Evolutionary conservation across 164 flowering plant genomes (phyloP).

Genomic region (Platanus orientalis): DNA sequence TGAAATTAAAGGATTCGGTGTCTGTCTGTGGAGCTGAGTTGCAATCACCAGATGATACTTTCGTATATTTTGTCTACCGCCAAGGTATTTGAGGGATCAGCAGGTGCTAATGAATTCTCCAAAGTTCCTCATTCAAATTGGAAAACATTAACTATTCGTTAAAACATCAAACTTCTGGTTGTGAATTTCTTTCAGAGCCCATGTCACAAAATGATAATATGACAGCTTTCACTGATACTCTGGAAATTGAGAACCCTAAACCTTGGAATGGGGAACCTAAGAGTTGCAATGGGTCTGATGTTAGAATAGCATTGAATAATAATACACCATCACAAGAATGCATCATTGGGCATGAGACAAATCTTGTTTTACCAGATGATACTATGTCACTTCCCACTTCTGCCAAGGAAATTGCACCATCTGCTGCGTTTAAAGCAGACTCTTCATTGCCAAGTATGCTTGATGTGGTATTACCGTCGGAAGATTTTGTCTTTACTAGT

Average conservation of each 20-base stretch:
- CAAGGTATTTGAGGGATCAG: conserved; percentile 13
- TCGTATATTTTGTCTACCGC: conserved; percentile 11
- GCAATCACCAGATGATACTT: conserved; percentile 15
- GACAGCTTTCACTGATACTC: not conserved
- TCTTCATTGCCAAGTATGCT: too few relatives aligned
- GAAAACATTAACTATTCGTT: conserved; percentile 5
- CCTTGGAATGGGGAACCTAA: not conserved
- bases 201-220: conserved; percentile 7
- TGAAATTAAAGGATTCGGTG: conserved; percentile 41
- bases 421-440: too few relatives aligned
- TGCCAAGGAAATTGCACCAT: too few relatives aligned
- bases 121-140: conserved; percentile 8
- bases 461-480: not conserved
- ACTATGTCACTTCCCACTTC: not conserved
- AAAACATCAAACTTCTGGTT: conserved; percentile 8
- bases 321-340: not conserved
- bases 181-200: conserved; percentile 11
- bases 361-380: not conserved
- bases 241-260: conserved; percentile 4
- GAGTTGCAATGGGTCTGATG: not conserved
- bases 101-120: conserved; percentile 8
- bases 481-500: conserved; percentile 3
- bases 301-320: not conserved
- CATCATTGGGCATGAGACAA: too few relatives aligned
- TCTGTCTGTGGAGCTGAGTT: conserved; percentile 15